Percentiles rank a stretch among this genome's conserved stretches.
Conservation (phyloP, 176 grass and related monocot species). For the Ampelocalamus luodianensis region DNA sequence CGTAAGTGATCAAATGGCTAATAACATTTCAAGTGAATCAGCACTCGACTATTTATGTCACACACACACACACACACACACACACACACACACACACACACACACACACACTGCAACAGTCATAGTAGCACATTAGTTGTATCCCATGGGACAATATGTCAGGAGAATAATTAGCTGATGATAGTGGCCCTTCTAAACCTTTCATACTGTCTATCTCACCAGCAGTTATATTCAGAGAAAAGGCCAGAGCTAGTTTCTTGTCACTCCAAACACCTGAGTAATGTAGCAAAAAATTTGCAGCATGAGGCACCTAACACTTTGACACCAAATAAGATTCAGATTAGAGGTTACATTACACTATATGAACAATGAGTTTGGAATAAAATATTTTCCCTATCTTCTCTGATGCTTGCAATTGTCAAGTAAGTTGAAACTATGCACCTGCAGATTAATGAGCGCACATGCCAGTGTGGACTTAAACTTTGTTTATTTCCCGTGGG, state of each 20-base stretch:
- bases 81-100: background rate
- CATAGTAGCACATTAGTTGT: background rate
- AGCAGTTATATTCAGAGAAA: background rate
- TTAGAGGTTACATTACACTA: background rate
- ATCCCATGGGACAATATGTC: background rate
- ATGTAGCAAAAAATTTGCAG: background rate
- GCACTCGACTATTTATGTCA: background rate
- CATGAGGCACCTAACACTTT: background rate
- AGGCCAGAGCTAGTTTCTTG: background rate
- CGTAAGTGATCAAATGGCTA: conserved; percentile 54
- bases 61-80: background rate
- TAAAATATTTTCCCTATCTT: background rate
- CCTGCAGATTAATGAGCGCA: conserved; percentile 16
- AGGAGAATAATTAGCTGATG: background rate
- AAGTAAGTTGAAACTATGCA: conserved; percentile 6
- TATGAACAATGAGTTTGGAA: background rate
- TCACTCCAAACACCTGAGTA: background rate
- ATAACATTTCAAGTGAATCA: background rate
- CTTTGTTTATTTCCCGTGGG: conserved; percentile 3
- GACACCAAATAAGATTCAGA: background rate
- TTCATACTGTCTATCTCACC: background rate
- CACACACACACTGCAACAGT: background rate
- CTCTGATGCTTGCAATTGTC: background rate
- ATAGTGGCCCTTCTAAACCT: background rate
- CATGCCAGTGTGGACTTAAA: conserved; percentile 16